Evolutionary conservation across 306 rosid genomes (phyloP), one percentile per base, ranked within the genome.

Genomic region (Cicer cuneatum): DNA sequence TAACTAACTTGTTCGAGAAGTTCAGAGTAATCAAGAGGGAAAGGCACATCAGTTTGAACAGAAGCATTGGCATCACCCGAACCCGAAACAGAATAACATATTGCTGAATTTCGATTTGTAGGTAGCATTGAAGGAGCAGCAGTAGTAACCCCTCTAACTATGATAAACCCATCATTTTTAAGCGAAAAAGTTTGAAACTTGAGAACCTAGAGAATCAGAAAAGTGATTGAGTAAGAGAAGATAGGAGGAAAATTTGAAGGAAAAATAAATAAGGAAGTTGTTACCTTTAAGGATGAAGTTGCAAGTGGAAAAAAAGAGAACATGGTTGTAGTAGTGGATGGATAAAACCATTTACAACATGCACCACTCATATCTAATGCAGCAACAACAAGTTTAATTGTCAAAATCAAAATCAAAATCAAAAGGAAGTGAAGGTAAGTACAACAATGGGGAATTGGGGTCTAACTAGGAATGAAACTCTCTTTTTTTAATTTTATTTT

Each of bases 1-100:
- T 29, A 29, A 29, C 76, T 70, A 68, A 90, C 98, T 80, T 91
- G 98, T 73, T 88, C 80, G 43, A 94, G 91, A 85, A 94, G 98
- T 75, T 91, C 85, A 47, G 88, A 48, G 65, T 94, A 94, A 84
- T 94, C 96, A 21, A 35, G 51, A 54, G 97, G 98, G 73, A 94
- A 80, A 45, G 89, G 83, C 15, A 86, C 90, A 73, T 90, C 89
- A 43, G 74, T 52, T 8, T 66, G 89, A 45, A 85, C 67, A 10
- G 93, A 85, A 10, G 80, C 71, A 61, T 62, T 81, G 69, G 83
- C 72, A 24, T 82, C 89, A 53, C 86, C 80, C 0, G 85, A 76
- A 74, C 66, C 85, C 2, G 86, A 78, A 69, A 66, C 85, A 74
- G 88, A 87, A 67, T 60, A 83, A 51, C 15, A 18, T 1, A 78